These are phyloP conservation scores for Conringia planisiliqua DNA, from an alignment of 345 rosid species.

Conservation along the genomic window DNA sequence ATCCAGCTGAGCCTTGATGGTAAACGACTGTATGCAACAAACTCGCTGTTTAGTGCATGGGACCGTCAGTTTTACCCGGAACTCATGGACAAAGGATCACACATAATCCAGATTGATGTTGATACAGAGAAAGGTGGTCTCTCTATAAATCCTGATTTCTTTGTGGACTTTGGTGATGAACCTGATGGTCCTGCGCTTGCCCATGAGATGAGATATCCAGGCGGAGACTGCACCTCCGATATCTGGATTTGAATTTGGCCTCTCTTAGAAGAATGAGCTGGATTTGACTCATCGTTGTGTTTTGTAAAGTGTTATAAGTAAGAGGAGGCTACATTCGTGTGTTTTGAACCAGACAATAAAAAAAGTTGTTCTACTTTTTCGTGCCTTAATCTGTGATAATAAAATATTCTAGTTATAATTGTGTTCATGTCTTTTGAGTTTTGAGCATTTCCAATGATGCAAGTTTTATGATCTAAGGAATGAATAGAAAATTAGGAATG, in stretches of 20 bases:
- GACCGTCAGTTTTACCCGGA: constrained; percentile 82
- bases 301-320: background rate
- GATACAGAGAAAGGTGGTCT: constrained; percentile 74
- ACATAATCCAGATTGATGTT: constrained; percentile 78
- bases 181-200: constrained; percentile 87
- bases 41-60: constrained; percentile 82
- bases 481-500: too few species aligned
- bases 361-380: background rate
- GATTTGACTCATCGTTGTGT: background rate
- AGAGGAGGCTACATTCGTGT: background rate
- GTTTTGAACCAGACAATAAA: background rate
- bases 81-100: constrained; percentile 71
- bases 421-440: background rate
- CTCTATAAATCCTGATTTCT: constrained; percentile 59
- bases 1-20: constrained; percentile 84
- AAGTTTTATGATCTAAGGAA: too few species aligned
- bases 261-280: too few species aligned
- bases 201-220: constrained; percentile 90
- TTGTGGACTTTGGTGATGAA: constrained; percentile 74
- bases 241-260: constrained; percentile 48
- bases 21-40: constrained; percentile 76
- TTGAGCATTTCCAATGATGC: background rate
- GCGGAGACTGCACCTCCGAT: constrained; percentile 90
- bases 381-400: background rate
- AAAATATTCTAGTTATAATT: background rate